Conservation (phyloP, 768 basidiomycete species). For the Astraeus odoratus region DNA sequence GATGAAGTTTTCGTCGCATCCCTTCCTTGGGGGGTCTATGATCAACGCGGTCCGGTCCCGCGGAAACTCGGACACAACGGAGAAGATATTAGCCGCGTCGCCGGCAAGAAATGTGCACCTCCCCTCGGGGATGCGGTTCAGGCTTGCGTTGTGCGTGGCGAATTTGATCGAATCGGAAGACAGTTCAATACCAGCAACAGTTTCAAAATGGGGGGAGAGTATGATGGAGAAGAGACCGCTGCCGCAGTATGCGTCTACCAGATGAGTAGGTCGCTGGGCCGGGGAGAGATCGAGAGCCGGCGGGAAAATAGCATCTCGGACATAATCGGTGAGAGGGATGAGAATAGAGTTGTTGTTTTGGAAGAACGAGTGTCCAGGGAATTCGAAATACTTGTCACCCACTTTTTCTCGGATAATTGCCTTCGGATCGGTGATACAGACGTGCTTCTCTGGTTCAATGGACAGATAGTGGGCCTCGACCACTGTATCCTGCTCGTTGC, state of each 20-base stretch:
- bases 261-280: slow-evolving; percentile 53
- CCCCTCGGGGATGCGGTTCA: slow-evolving; percentile 51
- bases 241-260: slow-evolving; percentile 94
- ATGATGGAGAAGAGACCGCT: slow-evolving; percentile 83
- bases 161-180: slow-evolving; percentile 61
- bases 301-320: slow-evolving; percentile 63
- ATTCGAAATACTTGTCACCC: slow-evolving; percentile 76
- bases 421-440: slow-evolving; percentile 82
- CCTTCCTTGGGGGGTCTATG: slow-evolving; percentile 92
- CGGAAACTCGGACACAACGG: slow-evolving; percentile 58
- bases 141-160: slow-evolving; percentile 57
- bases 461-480: slow-evolving; percentile 31
- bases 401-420: slow-evolving; percentile 78
- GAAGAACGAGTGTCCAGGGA: slow-evolving; percentile 87
- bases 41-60: slow-evolving; percentile 59
- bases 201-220: slow-evolving; percentile 65
- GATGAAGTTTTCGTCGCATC: slow-evolving; percentile 78
- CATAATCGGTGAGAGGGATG: slow-evolving; percentile 76
- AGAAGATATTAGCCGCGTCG: slow-evolving; percentile 84
- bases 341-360: slow-evolving; percentile 97
- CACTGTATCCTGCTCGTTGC: slow-evolving; percentile 17
- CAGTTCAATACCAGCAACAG: slow-evolving; percentile 87
- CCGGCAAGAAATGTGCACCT: slow-evolving; percentile 70
- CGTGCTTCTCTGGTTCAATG: slow-evolving; percentile 44
- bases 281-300: slow-evolving; percentile 8